Percentiles rank a stretch among this genome's conserved stretches.
phyloP scores from a whole-genome alignment of 768 basidiomycete genomes.

The Macrolepiota albuminosa region DNA sequence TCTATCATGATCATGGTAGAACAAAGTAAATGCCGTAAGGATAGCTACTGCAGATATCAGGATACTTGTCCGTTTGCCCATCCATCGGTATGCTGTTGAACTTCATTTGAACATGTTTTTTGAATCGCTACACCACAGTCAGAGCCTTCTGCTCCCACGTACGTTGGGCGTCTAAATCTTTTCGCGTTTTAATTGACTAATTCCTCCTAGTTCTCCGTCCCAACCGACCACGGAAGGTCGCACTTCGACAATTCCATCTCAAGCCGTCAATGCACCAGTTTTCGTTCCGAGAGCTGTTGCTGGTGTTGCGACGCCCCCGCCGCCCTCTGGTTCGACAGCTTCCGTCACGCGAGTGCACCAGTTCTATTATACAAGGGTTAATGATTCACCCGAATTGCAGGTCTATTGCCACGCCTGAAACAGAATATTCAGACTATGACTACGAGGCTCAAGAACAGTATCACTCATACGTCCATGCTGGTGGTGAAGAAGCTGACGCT shows the following conservation, averaged over 20 bases:
- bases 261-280: slow-evolving; percentile 79
- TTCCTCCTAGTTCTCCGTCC: slow-evolving; percentile 2
- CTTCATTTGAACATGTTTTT: background rate
- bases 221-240: slow-evolving; percentile 21
- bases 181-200: background rate
- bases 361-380: background rate
- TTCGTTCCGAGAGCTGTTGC: slow-evolving; percentile 64
- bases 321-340: slow-evolving; percentile 21
- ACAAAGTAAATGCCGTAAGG: background rate
- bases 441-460: slow-evolving; percentile 18
- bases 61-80: slow-evolving; percentile 84
- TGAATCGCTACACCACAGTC: slow-evolving; percentile 11
- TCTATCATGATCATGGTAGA: background rate
- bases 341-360: slow-evolving; percentile 16
- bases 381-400: slow-evolving; percentile 5
- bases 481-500: slow-evolving; percentile 20
- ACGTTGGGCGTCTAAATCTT: slow-evolving; percentile 14
- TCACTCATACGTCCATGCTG: slow-evolving; percentile 22
- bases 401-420: slow-evolving; percentile 15
- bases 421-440: slow-evolving; percentile 17
- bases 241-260: slow-evolving; percentile 40
- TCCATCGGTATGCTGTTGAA: slow-evolving; percentile 49
- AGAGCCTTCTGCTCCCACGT: slow-evolving; percentile 25
- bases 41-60: slow-evolving; percentile 78
- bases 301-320: slow-evolving; percentile 24